Evolutionary conservation across 768 basidiomycete species (phyloP), one percentile per base, ranked within the genome.

Genomic region (Dacryopinax primogenitus): DNA sequence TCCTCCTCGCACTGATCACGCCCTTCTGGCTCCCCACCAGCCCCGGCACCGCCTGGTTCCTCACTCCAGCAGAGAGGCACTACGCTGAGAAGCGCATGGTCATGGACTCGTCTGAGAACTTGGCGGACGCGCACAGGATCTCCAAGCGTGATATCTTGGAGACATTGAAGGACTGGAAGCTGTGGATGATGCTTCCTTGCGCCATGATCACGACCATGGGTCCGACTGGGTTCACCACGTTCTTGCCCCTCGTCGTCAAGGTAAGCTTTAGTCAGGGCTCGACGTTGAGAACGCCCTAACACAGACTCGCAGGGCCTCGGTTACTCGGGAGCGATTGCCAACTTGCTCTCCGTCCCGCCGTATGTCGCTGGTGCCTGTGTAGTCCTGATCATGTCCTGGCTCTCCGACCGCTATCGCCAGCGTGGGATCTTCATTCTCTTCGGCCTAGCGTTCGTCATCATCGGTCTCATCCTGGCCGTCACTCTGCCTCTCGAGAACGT

Each of bases 321-420:
- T 13, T 84, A 78, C 67, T 72, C 74, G 1, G 82, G 83, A 4
- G 77, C 73, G 28, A 69, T 69, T n/a, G 83, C 83, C 11, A 65
- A 69, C 41, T 35, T 67, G 16, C 67, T 71, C 16, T 70, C 67
- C 9, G 70, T 67, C 1, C 69, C 69, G 0, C 70, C 79, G 15
- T 79, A 78, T 69, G 76, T 75, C n/a, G 70, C 77, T 33, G 76
- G 74, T 15, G 77, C 77, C 71, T 67, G 74, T 69, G 71, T 74
- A 44, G 78, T 78, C 7, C 67, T 79, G 66, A 62, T 66, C n/a
- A 75, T 74, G 1, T 76, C 74, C 33, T 72, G 70, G 39, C 61
- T 72, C 18, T 72, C 71, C 18, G 79, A 80, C 69, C 65, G 69
- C 18, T 68, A 69, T 36, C 65, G 71, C 23, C 70, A 67, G 33